A percentile compares a stretch with the other conserved stretches of the same genome.
phyloP scores from a whole-genome alignment of 352 stramenopile genomes.

The Aphanomyces cochlioides region DNA sequence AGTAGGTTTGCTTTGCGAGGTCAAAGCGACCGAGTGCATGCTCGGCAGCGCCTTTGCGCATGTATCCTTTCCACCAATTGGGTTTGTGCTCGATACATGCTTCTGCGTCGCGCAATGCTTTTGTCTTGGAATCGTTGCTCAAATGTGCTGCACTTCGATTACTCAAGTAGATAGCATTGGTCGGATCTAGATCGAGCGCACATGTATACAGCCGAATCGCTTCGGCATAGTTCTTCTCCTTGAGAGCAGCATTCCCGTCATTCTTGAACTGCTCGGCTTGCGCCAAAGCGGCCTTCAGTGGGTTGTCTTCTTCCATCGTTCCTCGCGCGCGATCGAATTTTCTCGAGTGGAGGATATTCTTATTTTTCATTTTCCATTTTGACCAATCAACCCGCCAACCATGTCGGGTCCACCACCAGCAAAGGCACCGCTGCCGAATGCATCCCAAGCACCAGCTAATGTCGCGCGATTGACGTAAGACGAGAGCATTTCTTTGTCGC shows the following conservation, averaged over 20 bases:
- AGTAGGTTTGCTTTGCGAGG: conserved; percentile 64
- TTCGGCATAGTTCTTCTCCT: conserved; percentile 51
- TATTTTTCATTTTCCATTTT: not conserved
- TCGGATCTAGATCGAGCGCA: conserved; percentile 75
- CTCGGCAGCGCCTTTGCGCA: conserved; percentile 73
- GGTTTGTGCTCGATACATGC: conserved; percentile 69
- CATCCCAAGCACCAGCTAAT: not conserved
- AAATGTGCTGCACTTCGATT: conserved; percentile 83
- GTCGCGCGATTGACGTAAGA: not conserved
- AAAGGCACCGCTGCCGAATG: not conserved
- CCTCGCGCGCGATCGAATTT: not conserved
- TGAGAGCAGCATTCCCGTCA: conserved; percentile 72
- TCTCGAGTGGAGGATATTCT: no score
- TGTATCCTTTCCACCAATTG: conserved; percentile 86
- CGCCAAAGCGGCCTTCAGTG: conserved; percentile 48
- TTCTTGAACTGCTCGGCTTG: conserved; percentile 82
- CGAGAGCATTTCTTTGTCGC: no score
- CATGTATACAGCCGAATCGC: conserved; percentile 82
- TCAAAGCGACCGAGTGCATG: conserved; percentile 75
- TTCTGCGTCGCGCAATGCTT: conserved; percentile 74
- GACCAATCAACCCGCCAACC: conserved; percentile 10
- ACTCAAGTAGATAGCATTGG: conserved; percentile 82
- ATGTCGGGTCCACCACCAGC: not conserved
- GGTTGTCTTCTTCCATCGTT: conserved; percentile 23
- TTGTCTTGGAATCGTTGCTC: conserved; percentile 70